Conservation (phyloP, 352 stramenopile species). For the Pythium phragmiticola region DNA sequence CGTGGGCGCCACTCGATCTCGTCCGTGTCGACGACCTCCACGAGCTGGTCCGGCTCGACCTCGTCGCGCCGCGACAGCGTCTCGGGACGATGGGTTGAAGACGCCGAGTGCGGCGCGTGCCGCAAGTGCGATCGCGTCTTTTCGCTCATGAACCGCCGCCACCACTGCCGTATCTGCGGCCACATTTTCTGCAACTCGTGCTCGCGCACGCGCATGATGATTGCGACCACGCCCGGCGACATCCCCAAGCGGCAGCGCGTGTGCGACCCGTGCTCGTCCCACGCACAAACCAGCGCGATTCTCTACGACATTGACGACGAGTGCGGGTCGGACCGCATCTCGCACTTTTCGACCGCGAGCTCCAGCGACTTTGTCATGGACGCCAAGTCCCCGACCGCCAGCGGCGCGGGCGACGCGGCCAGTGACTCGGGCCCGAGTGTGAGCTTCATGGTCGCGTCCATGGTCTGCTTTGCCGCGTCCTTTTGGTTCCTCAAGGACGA, state of each 20-base stretch:
- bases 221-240: constrained; percentile 64
- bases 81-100: constrained; percentile 69
- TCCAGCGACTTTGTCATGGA: constrained; percentile 33
- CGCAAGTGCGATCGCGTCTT: constrained; percentile 69
- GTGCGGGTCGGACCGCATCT: constrained; percentile 22
- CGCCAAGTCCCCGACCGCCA: constrained; percentile 26
- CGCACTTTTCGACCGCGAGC: constrained; percentile 34
- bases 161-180: constrained; percentile 82
- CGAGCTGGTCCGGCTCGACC: constrained; percentile 57
- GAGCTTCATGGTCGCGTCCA: constrained; percentile 55
- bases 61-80: constrained; percentile 50
- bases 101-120: constrained; percentile 50
- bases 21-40: constrained; percentile 66
- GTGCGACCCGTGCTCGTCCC: constrained; percentile 61
- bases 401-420: neutral
- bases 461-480: constrained; percentile 54
- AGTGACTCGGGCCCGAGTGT: constrained; percentile 34
- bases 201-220: constrained; percentile 76
- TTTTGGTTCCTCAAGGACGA: constrained; percentile 86
- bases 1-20: constrained; percentile 47
- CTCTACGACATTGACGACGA: constrained; percentile 56
- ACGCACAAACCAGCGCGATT: constrained; percentile 64
- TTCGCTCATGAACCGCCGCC: constrained; percentile 71
- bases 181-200: constrained; percentile 83
- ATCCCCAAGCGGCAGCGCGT: constrained; percentile 72